phyloP scores from a whole-genome alignment of 495 filamentous ascomycete species.

The Gamarada debralockiae region DNA sequence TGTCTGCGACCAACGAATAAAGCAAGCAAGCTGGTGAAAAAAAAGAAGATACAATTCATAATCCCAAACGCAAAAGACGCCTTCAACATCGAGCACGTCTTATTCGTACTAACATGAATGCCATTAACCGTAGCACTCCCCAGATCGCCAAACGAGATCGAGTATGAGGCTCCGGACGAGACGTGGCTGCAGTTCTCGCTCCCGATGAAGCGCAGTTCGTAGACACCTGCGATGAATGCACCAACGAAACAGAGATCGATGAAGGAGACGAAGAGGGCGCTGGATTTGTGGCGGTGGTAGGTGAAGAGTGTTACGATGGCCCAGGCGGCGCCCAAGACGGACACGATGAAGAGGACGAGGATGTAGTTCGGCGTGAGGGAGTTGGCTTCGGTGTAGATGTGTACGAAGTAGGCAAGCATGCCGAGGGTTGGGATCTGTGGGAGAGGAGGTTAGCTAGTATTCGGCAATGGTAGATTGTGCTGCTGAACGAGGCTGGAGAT shows the following conservation, averaged over 20 bases:
- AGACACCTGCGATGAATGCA: slow-evolving; percentile 77
- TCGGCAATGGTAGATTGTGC: no score
- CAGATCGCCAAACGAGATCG: slow-evolving; percentile 57
- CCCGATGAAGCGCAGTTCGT: slow-evolving; percentile 67
- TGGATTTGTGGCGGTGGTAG: slow-evolving; percentile 67
- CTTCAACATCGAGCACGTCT: slow-evolving; percentile 87
- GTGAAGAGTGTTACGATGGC: slow-evolving; percentile 74
- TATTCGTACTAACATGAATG: slow-evolving; percentile 51
- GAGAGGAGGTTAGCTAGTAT: slow-evolving; percentile 17
- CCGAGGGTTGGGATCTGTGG: slow-evolving; percentile 75
- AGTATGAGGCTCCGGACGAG: slow-evolving; percentile 36
- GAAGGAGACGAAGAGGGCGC: slow-evolving; percentile 71
- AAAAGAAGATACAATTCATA: slow-evolving; percentile 82
- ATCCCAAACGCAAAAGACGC: slow-evolving; percentile 81
- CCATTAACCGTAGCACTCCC: slow-evolving; percentile 43
- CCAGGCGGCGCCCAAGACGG: slow-evolving; percentile 77
- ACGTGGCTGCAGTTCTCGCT: slow-evolving; percentile 61
- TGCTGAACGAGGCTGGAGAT: not conserved
- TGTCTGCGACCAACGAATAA: slow-evolving; percentile 49
- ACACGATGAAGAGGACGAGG: slow-evolving; percentile 88
- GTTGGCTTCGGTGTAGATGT: slow-evolving; percentile 67
- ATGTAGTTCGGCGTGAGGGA: slow-evolving; percentile 73
- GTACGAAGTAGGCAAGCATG: slow-evolving; percentile 84
- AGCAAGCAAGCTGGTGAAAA: slow-evolving; percentile 62
- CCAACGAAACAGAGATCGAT: slow-evolving; percentile 80